phyloP scores from a whole-genome alignment of 2,329 filamentous ascomycete species.

The Tolypocladium album region DNA sequence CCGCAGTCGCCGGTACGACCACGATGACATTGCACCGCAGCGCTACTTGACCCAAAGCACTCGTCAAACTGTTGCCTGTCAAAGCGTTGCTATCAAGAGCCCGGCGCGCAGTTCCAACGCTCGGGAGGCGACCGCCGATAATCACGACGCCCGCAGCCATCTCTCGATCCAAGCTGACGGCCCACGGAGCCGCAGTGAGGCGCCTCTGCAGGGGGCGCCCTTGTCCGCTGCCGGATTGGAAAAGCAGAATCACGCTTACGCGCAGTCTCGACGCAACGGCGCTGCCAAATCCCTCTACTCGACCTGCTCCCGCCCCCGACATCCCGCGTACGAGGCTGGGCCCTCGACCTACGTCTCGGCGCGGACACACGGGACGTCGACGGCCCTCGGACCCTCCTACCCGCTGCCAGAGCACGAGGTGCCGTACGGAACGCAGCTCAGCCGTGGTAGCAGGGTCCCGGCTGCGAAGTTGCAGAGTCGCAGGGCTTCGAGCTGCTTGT shows the following conservation, averaged over 20 bases:
- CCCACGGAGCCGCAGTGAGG: not conserved
- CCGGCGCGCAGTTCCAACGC: not conserved
- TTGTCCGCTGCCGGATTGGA: not conserved
- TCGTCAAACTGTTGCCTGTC: not conserved
- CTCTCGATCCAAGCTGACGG: not conserved
- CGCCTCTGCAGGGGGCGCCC: not conserved
- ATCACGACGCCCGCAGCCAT: not conserved
- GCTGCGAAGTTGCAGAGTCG: not conserved
- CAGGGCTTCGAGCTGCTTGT: not conserved
- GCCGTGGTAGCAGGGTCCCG: slow-evolving; percentile 10
- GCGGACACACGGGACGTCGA: not conserved
- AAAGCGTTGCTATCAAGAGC: not conserved
- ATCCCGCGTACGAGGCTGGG: not conserved
- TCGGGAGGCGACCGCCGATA: not conserved
- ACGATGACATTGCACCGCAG: not conserved
- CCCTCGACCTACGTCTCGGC: not conserved
- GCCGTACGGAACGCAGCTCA: not conserved
- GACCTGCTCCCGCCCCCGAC: not conserved
- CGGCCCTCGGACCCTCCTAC: not conserved
- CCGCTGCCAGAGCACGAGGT: not conserved
- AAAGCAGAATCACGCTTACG: not conserved
- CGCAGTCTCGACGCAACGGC: not conserved
- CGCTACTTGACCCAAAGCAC: not conserved
- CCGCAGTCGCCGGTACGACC: not conserved
- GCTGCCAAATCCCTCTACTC: not conserved